These are phyloP conservation scores for Wickerhamomyces canadensis DNA, from an alignment of 805 yeast genomes.

Conservation along the genomic window DNA sequence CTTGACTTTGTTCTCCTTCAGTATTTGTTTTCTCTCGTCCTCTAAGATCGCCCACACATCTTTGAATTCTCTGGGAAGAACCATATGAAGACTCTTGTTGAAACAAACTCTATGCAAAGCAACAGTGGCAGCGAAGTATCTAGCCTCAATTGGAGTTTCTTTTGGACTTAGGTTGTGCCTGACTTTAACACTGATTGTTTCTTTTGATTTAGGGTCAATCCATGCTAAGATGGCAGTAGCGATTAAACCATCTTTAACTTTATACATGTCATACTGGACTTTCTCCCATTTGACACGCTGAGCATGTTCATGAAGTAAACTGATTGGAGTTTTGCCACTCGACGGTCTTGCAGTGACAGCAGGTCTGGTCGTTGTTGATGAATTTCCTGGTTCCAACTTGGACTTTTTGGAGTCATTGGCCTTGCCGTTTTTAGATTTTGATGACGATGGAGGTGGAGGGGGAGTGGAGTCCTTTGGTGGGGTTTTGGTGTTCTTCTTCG, in stretches of 20 bases:
- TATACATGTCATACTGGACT: constrained; percentile 70
- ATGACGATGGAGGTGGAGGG: constrained; percentile 6
- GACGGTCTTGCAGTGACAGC: constrained; percentile 19
- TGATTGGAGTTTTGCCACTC: constrained; percentile 81
- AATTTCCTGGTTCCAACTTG: neutral
- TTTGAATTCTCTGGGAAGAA: constrained; percentile 78
- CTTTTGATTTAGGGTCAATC: constrained; percentile 79
- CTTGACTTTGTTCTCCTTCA: constrained; percentile 38
- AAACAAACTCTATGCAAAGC: constrained; percentile 76
- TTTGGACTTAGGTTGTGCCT: constrained; percentile 53
- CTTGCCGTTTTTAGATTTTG: constrained; percentile 13
- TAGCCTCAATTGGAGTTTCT: constrained; percentile 81
- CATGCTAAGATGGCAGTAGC: constrained; percentile 63
- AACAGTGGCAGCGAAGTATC: constrained; percentile 86
- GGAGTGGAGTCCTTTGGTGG: constrained; percentile 6
- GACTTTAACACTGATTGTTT: constrained; percentile 51
- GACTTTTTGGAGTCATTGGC: neutral
- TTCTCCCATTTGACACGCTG: constrained; percentile 88
- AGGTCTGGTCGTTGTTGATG: constrained; percentile 7
- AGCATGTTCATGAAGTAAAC: constrained; percentile 78
- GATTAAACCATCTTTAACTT: constrained; percentile 48
- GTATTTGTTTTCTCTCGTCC: constrained; percentile 44
- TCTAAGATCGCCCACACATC: constrained; percentile 75
- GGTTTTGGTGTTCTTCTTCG: constrained; percentile 8
- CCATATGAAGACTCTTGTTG: constrained; percentile 80